These are phyloP conservation scores for Peterozyma xylosa DNA, from an alignment of 805 yeast genomes.

Conservation along the genomic window DNA sequence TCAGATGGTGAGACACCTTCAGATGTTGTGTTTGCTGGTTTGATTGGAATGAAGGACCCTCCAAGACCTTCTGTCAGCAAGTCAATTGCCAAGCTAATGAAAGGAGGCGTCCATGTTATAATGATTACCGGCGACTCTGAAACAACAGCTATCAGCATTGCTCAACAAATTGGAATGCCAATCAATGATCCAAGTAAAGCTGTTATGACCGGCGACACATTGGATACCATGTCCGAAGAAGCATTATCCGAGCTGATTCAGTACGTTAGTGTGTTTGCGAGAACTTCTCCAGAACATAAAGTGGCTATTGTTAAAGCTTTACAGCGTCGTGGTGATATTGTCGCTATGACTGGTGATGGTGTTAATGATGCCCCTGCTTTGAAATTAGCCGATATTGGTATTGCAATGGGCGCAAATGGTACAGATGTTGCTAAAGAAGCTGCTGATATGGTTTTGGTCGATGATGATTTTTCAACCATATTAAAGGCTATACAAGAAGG, in stretches of 20 bases:
- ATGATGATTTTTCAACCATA: slow-evolving; percentile 94
- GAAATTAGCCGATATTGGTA: slow-evolving; percentile 92
- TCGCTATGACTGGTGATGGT: slow-evolving; percentile 99
- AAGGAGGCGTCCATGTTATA: slow-evolving; percentile 94
- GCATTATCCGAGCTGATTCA: slow-evolving; percentile 70
- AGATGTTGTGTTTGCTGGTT: slow-evolving; percentile 71
- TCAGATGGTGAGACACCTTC: slow-evolving; percentile 35
- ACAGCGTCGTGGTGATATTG: slow-evolving; percentile 87
- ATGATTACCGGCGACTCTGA: slow-evolving; percentile 97
- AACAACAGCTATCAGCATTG: slow-evolving; percentile 79
- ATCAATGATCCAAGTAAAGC: slow-evolving; percentile 52
- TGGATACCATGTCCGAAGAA: slow-evolving; percentile 67
- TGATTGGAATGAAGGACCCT: slow-evolving; percentile 96
- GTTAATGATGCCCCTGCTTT: slow-evolving; percentile 98
- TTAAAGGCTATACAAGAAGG: slow-evolving; percentile 94
- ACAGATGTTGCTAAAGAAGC: slow-evolving; percentile 99
- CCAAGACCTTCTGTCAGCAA: slow-evolving; percentile 82
- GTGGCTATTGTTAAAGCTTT: slow-evolving; percentile 84
- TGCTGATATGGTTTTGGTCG: slow-evolving; percentile 94
- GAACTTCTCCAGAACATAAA: slow-evolving; percentile 94
- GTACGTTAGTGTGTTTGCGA: slow-evolving; percentile 83
- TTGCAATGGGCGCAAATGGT: slow-evolving; percentile 89
- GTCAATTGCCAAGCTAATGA: slow-evolving; percentile 68
- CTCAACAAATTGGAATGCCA: slow-evolving; percentile 86
- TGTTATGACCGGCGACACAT: slow-evolving; percentile 78